phyloP scores from a whole-genome alignment of 345 rosid species.

The Rhizophora mangle region DNA sequence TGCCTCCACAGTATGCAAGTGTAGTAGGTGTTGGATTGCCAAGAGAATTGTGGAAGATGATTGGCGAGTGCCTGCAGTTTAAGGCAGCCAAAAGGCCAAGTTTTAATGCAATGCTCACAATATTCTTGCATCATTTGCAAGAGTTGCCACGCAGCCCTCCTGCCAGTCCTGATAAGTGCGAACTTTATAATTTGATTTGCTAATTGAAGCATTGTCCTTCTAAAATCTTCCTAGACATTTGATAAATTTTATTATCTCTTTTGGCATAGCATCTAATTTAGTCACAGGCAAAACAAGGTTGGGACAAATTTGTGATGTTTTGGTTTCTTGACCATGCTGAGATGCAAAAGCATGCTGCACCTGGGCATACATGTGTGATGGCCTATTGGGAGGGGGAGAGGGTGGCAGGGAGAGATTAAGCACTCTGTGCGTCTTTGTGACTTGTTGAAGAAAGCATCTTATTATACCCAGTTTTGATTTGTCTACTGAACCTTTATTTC shows the following conservation, averaged over 20 bases:
- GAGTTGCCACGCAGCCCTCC: constrained; percentile 91
- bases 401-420: background rate
- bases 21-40: constrained; percentile 98
- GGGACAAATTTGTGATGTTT: background rate
- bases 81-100: constrained; percentile 86
- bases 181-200: constrained; percentile 12
- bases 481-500: background rate
- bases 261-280: background rate
- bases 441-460: too few relatives aligned
- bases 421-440: too few relatives aligned
- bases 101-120: constrained; percentile 84
- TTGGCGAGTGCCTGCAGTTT: constrained; percentile 95
- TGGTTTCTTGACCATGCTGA: too few relatives aligned
- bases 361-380: background rate
- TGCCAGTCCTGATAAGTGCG: constrained; percentile 89
- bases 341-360: background rate
- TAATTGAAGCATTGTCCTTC: background rate
- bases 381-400: too few relatives aligned
- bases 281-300: background rate
- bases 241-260: background rate
- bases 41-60: constrained; percentile 94
- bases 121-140: constrained; percentile 87
- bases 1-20: constrained; percentile 96
- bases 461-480: background rate
- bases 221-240: background rate